Evolutionary conservation across 306 rosid species (phyloP).

Genomic region (Prosopis cineraria): DNA sequence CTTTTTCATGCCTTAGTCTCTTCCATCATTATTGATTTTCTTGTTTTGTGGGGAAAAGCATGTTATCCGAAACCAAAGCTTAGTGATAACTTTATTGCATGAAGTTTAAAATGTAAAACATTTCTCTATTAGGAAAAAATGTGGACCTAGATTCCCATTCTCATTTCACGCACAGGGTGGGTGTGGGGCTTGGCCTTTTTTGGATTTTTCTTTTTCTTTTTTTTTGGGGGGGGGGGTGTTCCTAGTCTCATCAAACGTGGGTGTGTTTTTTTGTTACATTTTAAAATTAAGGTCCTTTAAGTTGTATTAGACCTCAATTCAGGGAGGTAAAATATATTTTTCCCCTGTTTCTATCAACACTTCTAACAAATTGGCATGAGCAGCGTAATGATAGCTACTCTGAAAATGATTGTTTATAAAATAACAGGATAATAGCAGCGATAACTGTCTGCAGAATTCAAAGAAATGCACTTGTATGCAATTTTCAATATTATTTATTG

Average conservation of each 20-base stretch:
- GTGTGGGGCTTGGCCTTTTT: too few relatives aligned
- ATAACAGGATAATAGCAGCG: background rate
- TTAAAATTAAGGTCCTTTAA: background rate
- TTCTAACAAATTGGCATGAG: background rate
- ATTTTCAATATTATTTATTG: background rate
- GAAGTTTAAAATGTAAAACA: background rate
- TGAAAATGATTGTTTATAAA: constrained; percentile 11
- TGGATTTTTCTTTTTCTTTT: too few relatives aligned
- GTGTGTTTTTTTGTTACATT: background rate
- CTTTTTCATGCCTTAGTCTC: background rate
- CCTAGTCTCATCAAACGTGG: too few relatives aligned
- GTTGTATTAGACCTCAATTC: background rate
- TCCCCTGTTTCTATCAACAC: background rate
- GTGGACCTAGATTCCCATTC: background rate
- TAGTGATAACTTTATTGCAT: background rate
- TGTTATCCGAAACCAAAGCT: background rate
- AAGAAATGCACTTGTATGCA: background rate
- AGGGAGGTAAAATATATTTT: background rate
- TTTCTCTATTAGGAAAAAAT: background rate
- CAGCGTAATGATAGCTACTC: constrained; percentile 3
- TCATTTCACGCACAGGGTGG: background rate
- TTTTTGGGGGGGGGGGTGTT: too few relatives aligned
- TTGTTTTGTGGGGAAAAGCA: background rate
- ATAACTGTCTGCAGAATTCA: background rate
- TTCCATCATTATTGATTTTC: background rate